These are phyloP conservation scores for Metarhizium guizhouense DNA, from an alignment of 2,329 filamentous ascomycete genomes.

Conservation along the genomic window DNA sequence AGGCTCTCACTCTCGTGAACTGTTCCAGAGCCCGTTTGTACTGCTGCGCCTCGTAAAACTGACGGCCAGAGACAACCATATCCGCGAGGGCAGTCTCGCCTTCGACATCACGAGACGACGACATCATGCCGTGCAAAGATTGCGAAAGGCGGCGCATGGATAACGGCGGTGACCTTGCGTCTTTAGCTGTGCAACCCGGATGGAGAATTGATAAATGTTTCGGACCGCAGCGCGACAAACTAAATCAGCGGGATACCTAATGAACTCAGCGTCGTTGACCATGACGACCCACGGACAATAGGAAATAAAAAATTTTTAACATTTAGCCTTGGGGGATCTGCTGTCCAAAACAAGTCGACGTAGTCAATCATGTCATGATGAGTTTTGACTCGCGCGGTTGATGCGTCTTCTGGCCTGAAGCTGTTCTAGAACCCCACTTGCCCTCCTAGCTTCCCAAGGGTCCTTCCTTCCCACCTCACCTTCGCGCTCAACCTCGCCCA, in stretches of 20 bases:
- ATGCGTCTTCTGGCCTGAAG: not conserved
- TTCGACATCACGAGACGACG: conserved; percentile 4
- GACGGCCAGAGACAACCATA: conserved; percentile 22
- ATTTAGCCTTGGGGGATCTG: not conserved
- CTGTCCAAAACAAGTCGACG: not conserved
- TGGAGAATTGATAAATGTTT: not conserved
- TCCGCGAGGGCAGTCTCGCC: conserved; percentile 1
- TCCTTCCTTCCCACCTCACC: not conserved
- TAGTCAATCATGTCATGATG: not conserved
- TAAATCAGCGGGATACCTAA: not conserved
- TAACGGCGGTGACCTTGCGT: not conserved
- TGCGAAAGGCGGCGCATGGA: conserved; percentile 8
- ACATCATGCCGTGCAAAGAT: conserved; percentile 7
- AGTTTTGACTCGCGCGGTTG: too few species aligned
- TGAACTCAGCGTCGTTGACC: not conserved
- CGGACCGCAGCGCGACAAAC: not conserved
- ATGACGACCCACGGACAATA: not conserved
- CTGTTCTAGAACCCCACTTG: not conserved
- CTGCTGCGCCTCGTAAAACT: conserved; percentile 21
- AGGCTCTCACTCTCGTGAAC: conserved; percentile 25
- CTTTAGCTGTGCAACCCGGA: not conserved
- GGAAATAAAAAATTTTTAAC: not conserved
- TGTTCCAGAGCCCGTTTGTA: conserved; percentile 26
- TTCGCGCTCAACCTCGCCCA: too few species aligned
- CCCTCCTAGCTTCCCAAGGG: not conserved